phyloP scores from a whole-genome alignment of 306 rosid genomes.

The Vicia villosa region DNA sequence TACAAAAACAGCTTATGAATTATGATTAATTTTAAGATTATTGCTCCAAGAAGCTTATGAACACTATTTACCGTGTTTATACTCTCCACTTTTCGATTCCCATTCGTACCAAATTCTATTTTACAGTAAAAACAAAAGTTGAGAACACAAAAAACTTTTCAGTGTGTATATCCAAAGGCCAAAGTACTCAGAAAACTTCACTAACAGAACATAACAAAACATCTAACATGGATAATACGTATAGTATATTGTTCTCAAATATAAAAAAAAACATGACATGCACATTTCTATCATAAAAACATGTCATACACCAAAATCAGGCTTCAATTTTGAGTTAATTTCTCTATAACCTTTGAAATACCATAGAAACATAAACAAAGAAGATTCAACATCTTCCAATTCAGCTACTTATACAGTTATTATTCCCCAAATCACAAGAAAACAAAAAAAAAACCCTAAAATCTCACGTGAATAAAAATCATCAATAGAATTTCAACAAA shows the following conservation, averaged over 20 bases:
- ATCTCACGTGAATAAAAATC: slow-evolving; percentile 29
- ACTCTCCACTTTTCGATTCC: not conserved
- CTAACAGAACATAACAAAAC: not conserved
- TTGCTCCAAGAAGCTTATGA: not conserved
- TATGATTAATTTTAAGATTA: not conserved
- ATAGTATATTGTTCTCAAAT: not conserved
- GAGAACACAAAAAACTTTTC: not conserved
- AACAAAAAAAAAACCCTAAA: slow-evolving; percentile 40
- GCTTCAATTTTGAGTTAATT: slow-evolving; percentile 31
- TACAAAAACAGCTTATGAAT: not conserved
- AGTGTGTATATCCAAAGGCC: not conserved
- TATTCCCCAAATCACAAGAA: slow-evolving; percentile 26
- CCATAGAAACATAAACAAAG: slow-evolving; percentile 15
- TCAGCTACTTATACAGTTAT: not conserved
- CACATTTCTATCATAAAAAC: not conserved
- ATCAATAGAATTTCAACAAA: slow-evolving; percentile 11
- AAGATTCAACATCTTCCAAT: slow-evolving; percentile 12
- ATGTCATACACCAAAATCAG: not conserved
- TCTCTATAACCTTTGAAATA: slow-evolving; percentile 14
- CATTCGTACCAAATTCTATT: not conserved
- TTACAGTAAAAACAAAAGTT: not conserved
- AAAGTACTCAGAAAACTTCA: not conserved
- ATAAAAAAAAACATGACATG: not conserved
- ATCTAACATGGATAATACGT: not conserved
- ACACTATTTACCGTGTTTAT: not conserved